Conservation (phyloP, 108 stramenopile species). For the Epithemia pelagica region DNA sequence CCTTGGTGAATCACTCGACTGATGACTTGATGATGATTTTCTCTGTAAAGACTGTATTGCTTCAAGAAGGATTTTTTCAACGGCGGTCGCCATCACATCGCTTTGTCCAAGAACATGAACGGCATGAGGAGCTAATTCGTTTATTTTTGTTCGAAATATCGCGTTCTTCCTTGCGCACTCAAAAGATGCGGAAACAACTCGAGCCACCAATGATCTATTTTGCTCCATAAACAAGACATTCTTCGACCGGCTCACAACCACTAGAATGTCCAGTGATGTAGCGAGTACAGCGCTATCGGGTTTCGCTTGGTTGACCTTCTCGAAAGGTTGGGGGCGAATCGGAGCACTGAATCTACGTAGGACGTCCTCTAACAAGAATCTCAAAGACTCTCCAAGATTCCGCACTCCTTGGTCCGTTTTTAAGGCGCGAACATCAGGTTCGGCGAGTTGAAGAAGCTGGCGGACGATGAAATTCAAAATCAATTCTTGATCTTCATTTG, state of each 20-base stretch:
- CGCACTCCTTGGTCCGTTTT: slow-evolving; percentile 8
- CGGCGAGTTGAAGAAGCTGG: slow-evolving; percentile 7
- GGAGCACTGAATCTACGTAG: neutral
- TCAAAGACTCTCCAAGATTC: neutral
- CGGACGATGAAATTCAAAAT: neutral
- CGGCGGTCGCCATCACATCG: neutral
- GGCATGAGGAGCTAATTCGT: neutral
- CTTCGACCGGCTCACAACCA: neutral
- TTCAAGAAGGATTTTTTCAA: neutral
- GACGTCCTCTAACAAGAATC: neutral
- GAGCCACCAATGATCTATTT: neutral
- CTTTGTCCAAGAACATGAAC: slow-evolving; percentile 3
- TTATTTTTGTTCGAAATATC: neutral
- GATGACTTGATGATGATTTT: neutral
- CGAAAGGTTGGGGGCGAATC: slow-evolving; percentile 4
- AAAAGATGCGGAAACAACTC: neutral
- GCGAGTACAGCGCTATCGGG: neutral
- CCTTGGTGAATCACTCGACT: neutral
- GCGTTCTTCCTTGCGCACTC: neutral
- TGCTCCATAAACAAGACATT: neutral
- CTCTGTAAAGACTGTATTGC: neutral
- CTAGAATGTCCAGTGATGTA: neutral
- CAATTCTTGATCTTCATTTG: neutral
- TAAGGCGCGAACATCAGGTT: neutral
- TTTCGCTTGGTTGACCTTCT: slow-evolving; percentile 2